A percentile compares a stretch with the other conserved stretches of the same genome.
Conservation (phyloP, 2,329 filamentous ascomycete species). For the Metarhizium guizhouense region DNA sequence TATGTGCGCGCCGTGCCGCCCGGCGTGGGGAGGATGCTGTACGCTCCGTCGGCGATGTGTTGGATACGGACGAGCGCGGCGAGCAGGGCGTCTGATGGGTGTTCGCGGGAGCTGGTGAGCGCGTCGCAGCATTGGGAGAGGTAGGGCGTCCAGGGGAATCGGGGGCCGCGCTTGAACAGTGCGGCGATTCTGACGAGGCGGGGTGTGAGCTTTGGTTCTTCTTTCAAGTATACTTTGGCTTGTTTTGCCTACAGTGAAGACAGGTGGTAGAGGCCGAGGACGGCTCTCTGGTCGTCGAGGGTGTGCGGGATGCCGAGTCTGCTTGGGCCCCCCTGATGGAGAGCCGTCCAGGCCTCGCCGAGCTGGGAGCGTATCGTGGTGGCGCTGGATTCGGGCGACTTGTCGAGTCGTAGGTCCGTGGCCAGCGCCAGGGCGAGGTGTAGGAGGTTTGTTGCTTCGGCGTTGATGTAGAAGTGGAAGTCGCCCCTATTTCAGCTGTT, state of each 20-base stretch:
- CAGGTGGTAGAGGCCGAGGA: slow-evolving; percentile 31
- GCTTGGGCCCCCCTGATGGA: too few relatives aligned
- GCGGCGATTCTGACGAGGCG: slow-evolving; percentile 12
- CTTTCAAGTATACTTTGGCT: not conserved
- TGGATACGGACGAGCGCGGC: slow-evolving; percentile 25
- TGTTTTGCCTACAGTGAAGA: slow-evolving; percentile 20
- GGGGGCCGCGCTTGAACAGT: slow-evolving; percentile 22
- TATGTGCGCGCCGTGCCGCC: slow-evolving; percentile 13
- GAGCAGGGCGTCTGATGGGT: slow-evolving; percentile 22
- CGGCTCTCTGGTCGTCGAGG: slow-evolving; percentile 27
- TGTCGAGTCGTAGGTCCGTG: too few relatives aligned
- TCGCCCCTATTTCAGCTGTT: slow-evolving; percentile 20
- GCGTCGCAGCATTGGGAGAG: slow-evolving; percentile 24
- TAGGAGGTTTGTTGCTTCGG: slow-evolving; percentile 26
- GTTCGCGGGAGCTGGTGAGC: slow-evolving; percentile 18
- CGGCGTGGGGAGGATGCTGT: slow-evolving; percentile 13
- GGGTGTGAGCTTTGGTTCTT: not conserved
- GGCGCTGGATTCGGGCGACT: too few relatives aligned
- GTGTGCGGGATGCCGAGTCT: too few relatives aligned
- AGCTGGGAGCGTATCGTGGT: too few relatives aligned
- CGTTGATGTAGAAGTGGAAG: slow-evolving; percentile 27
- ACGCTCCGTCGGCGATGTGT: slow-evolving; percentile 20
- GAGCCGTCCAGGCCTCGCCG: too few relatives aligned
- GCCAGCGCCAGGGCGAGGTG: slow-evolving; percentile 26
- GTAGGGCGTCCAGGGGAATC: slow-evolving; percentile 23